phyloP scores from a whole-genome alignment of 1,284 basidiomycete species.

The Heliocybe sulcata region DNA sequence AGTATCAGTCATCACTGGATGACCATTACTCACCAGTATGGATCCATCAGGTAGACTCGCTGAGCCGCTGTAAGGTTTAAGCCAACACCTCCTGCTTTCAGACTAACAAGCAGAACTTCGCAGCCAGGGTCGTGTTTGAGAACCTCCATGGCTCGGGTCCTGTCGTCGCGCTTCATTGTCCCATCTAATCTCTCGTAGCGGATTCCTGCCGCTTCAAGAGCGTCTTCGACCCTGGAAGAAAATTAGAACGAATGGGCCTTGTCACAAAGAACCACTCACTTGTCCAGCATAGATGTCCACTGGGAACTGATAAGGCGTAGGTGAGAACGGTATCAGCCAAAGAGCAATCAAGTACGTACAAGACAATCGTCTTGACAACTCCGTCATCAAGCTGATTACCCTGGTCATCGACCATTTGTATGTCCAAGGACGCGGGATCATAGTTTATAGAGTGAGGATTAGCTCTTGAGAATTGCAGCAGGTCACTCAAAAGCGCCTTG shows the following conservation, averaged over 20 bases:
- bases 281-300: constrained; percentile 95
- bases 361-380: constrained; percentile 83
- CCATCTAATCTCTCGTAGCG: constrained; percentile 90
- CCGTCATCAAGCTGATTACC: constrained; percentile 67
- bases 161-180: constrained; percentile 92
- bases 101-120: constrained; percentile 91
- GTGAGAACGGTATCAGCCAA: constrained; percentile 4
- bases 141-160: constrained; percentile 84
- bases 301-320: constrained; percentile 58
- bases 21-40: constrained; percentile 70
- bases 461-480: constrained; percentile 66
- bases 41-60: constrained; percentile 91
- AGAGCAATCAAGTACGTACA: constrained; percentile 47
- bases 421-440: constrained; percentile 61
- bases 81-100: constrained; percentile 96
- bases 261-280: constrained; percentile 37
- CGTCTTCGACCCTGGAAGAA: constrained; percentile 71
- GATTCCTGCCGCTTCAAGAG: constrained; percentile 75
- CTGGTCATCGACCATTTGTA: constrained; percentile 67
- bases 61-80: constrained; percentile 91
- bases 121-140: constrained; percentile 80
- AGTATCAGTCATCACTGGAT: neutral
- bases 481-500: constrained; percentile 68
- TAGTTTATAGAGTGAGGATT: constrained; percentile 87
- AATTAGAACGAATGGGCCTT: neutral